A percentile compares a stretch with the other conserved stretches of the same genome.
phyloP scores from a whole-genome alignment of 2,329 filamentous ascomycete species.

The Penicillium occitanis region DNA sequence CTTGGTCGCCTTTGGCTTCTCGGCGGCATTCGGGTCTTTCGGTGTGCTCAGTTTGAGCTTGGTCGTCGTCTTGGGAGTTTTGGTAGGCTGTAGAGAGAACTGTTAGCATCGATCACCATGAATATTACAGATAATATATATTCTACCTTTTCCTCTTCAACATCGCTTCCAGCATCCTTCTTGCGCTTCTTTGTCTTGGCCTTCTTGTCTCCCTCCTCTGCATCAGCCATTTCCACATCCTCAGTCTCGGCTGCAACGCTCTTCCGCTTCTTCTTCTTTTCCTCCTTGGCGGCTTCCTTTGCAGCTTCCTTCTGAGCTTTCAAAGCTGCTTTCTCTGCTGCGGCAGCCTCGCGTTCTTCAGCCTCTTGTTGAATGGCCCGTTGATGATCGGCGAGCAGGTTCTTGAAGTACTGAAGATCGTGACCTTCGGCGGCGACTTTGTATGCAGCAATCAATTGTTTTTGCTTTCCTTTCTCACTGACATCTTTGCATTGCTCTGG shows the following conservation, averaged over 20 bases:
- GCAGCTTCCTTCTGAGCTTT: conserved; percentile 55
- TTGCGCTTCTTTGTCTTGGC: conserved; percentile 44
- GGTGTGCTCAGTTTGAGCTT: conserved; percentile 55
- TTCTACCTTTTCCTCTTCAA: conserved; percentile 56
- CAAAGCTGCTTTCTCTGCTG: conserved; percentile 55
- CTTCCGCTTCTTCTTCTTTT: conserved; percentile 53
- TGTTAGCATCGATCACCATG: conserved; percentile 6
- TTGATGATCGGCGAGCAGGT: conserved; percentile 64
- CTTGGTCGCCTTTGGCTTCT: conserved; percentile 28
- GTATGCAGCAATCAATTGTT: conserved; percentile 76
- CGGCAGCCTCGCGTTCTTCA: conserved; percentile 65
- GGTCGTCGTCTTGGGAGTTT: conserved; percentile 63
- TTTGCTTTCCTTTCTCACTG: conserved; percentile 73
- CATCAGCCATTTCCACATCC: conserved; percentile 53
- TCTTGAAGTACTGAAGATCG: conserved; percentile 79
- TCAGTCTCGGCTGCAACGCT: conserved; percentile 70
- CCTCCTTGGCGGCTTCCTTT: conserved; percentile 53
- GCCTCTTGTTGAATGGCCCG: conserved; percentile 56
- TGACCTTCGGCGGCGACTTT: conserved; percentile 75
- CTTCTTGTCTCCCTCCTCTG: conserved; percentile 57
- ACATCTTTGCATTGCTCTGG: conserved; percentile 67
- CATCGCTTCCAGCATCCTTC: conserved; percentile 58
- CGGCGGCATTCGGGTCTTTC: conserved; percentile 56
- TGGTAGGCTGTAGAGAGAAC: conserved; percentile 53
- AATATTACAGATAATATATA: too few species aligned